phyloP scores from a whole-genome alignment of 1,284 basidiomycete species.

The Ganoderma boninense region DNA sequence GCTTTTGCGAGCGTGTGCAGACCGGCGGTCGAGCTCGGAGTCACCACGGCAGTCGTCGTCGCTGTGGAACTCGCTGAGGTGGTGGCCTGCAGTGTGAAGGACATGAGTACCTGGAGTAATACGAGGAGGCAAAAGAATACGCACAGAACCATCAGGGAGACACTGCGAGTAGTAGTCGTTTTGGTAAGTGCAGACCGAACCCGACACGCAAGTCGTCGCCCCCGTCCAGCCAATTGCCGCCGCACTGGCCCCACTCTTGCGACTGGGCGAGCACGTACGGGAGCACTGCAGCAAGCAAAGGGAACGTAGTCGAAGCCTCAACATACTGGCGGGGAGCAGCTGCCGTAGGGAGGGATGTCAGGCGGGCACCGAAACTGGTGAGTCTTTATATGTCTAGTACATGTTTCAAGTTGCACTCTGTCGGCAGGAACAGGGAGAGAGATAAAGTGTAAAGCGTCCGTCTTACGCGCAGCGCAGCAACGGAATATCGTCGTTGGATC shows the following conservation, averaged over 20 bases:
- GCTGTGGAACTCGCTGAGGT: neutral
- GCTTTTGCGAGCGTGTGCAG: slow-evolving; percentile 53
- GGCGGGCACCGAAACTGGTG: neutral
- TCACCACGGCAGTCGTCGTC: slow-evolving; percentile 5
- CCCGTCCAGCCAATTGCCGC: slow-evolving; percentile 46
- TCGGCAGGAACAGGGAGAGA: neutral
- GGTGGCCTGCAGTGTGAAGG: slow-evolving; percentile 1
- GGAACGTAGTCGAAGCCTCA: slow-evolving; percentile 38
- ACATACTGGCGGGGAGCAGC: slow-evolving; percentile 18
- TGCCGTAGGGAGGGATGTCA: neutral
- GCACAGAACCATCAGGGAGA: slow-evolving; percentile 29
- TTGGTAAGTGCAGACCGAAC: slow-evolving; percentile 33
- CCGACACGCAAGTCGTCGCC: slow-evolving; percentile 43
- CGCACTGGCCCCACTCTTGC: slow-evolving; percentile 44
- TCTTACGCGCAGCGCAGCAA: neutral
- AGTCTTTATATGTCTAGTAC: neutral
- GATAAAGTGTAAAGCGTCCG: neutral
- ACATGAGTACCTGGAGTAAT: neutral
- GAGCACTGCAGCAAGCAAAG: slow-evolving; percentile 36
- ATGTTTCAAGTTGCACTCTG: neutral
- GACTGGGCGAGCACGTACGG: slow-evolving; percentile 41
- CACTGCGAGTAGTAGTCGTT: slow-evolving; percentile 45
- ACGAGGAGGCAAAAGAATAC: neutral
- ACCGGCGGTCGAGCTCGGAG: slow-evolving; percentile 27
- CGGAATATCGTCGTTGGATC: slow-evolving; percentile 31